phyloP scores from a whole-genome alignment of 176 grass and related monocot species.

The Lolium rigidum region DNA sequence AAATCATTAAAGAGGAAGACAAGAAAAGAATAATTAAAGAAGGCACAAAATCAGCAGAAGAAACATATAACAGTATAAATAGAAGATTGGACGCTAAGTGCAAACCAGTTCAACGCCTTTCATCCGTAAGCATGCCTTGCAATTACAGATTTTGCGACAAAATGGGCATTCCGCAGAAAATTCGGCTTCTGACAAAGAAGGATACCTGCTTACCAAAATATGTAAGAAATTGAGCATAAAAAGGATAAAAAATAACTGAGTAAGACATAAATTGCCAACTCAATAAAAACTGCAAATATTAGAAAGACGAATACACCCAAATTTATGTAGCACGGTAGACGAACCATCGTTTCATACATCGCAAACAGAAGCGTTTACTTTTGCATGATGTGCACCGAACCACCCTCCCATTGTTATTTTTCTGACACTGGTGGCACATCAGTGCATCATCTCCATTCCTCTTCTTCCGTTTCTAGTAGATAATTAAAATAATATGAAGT shows the following conservation, averaged over 20 bases:
- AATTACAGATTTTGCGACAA: conserved; percentile 80
- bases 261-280: background rate
- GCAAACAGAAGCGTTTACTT: conserved; percentile 59
- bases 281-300: background rate
- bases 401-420: conserved; percentile 60
- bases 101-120: background rate
- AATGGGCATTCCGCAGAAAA: conserved; percentile 64
- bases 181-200: conserved; percentile 57
- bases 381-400: conserved; percentile 57
- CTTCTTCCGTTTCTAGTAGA: background rate
- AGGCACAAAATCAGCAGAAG: background rate
- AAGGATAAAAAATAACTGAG: background rate
- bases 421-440: conserved; percentile 80
- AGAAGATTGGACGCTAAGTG: background rate
- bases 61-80: background rate
- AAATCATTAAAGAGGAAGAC: conserved; percentile 8
- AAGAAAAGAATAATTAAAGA: background rate
- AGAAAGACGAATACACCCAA: background rate
- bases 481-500: background rate
- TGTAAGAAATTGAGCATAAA: background rate
- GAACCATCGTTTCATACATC: conserved; percentile 70
- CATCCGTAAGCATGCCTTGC: conserved; percentile 75
- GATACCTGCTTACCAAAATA: conserved; percentile 63
- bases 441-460: conserved; percentile 18
- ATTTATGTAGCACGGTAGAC: background rate